A percentile compares a stretch with the other conserved stretches of the same genome.
Evolutionary conservation across 1,139 yeast genomes (phyloP).

Genomic region (Pneumocystis jirovecii): DNA sequence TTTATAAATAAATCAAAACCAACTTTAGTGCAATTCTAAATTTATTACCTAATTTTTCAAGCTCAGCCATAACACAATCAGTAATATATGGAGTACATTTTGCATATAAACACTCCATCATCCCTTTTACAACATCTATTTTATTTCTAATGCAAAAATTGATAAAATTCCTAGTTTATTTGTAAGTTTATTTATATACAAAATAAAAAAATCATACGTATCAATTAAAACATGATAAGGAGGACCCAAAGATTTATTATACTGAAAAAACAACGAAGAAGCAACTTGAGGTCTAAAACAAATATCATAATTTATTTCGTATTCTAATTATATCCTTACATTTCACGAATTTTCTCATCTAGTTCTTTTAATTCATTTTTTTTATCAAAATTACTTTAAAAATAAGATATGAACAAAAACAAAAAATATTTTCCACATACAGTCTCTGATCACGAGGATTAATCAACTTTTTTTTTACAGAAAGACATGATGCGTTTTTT

Average conservation of each 20-base stretch:
- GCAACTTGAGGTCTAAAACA: conserved; percentile 67
- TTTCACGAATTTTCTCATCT: conserved; percentile 64
- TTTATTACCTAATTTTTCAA: conserved; percentile 88
- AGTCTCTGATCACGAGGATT: conserved; percentile 58
- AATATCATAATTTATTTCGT: not conserved
- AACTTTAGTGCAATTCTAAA: conserved; percentile 73
- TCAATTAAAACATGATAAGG: conserved; percentile 92
- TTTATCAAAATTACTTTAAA: conserved; percentile 27
- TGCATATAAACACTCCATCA: conserved; percentile 91
- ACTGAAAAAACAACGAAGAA: conserved; percentile 87
- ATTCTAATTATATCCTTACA: conserved; percentile 22
- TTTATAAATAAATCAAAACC: not conserved
- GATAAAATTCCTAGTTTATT: conserved; percentile 46
- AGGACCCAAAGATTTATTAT: conserved; percentile 83
- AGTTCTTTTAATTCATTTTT: conserved; percentile 20
- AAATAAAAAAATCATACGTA: conserved; percentile 29
- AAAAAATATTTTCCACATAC: conserved; percentile 19
- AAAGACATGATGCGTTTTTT: conserved; percentile 65
- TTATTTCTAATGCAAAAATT: conserved; percentile 92
- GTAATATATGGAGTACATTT: conserved; percentile 91
- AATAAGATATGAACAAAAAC: too few relatives aligned
- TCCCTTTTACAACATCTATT: conserved; percentile 78
- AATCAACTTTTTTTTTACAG: conserved; percentile 61
- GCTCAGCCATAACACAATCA: conserved; percentile 95
- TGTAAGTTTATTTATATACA: not conserved